phyloP scores from a whole-genome alignment of 2,329 filamentous ascomycete species.

The Paecilomyces variotii region DNA sequence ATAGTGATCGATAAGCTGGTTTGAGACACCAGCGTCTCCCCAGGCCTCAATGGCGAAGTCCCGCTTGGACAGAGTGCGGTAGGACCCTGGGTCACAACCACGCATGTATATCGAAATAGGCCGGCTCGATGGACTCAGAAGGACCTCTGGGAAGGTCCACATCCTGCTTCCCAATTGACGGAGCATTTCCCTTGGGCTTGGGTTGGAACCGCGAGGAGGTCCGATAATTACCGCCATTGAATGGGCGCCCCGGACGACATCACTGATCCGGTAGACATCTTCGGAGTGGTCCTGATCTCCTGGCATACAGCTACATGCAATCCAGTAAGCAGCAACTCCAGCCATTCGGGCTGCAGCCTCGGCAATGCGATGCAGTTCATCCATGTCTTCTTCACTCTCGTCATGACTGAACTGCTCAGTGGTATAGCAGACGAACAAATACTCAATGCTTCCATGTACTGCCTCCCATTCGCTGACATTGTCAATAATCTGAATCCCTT shows the following conservation, averaged over 20 bases:
- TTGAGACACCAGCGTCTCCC: conserved; percentile 30
- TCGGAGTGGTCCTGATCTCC: conserved; percentile 23
- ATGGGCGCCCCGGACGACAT: conserved; percentile 37
- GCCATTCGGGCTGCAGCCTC: conserved; percentile 31
- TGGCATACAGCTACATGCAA: conserved; percentile 37
- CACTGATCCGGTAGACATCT: conserved; percentile 39
- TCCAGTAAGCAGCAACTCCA: conserved; percentile 35
- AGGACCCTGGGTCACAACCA: conserved; percentile 14
- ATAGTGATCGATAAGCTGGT: conserved; percentile 41
- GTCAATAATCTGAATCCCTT: background rate
- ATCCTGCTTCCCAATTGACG: conserved; percentile 39
- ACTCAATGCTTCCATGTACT: conserved; percentile 8
- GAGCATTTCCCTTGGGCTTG: conserved; percentile 22
- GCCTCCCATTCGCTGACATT: background rate
- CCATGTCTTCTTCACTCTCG: conserved; percentile 14
- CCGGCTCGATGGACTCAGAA: conserved; percentile 23
- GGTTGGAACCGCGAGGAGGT: conserved; percentile 11
- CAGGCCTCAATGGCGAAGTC: conserved; percentile 35
- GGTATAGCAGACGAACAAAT: conserved; percentile 38
- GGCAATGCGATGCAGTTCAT: conserved; percentile 26
- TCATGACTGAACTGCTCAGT: conserved; percentile 29
- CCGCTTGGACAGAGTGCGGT: conserved; percentile 27
- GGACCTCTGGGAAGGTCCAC: conserved; percentile 41
- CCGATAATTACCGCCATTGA: conserved; percentile 37
- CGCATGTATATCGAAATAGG: conserved; percentile 27